These are phyloP conservation scores for Paratrypanosoma confusum DNA, from an alignment of 208 protist genomes.

Conservation along the genomic window DNA sequence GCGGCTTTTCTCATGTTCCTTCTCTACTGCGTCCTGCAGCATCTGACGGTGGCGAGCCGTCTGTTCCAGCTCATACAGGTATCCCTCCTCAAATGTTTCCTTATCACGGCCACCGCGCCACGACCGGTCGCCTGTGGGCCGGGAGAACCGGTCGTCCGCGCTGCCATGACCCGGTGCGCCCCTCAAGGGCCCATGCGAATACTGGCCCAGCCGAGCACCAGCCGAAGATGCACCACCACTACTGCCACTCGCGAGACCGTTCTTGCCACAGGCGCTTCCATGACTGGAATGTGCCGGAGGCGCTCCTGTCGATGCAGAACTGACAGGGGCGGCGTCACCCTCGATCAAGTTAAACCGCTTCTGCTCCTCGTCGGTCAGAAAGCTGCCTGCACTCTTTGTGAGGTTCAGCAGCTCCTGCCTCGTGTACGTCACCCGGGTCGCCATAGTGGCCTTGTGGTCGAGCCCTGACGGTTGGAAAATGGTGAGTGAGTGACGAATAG, in stretches of 20 bases:
- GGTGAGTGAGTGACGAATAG: no score
- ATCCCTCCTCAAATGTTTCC: constrained; percentile 77
- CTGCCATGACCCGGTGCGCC: neutral
- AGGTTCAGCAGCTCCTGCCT: constrained; percentile 46
- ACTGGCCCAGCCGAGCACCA: neutral
- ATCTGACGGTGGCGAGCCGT: constrained; percentile 44
- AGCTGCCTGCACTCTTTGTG: constrained; percentile 14
- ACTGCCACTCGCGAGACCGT: no score
- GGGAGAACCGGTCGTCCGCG: constrained; percentile 48
- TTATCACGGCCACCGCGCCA: constrained; percentile 49
- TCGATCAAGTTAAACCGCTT: constrained; percentile 69
- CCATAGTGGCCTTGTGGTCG: no score
- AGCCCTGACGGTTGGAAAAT: no score
- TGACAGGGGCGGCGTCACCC: constrained; percentile 17
- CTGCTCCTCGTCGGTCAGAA: constrained; percentile 20
- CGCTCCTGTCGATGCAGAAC: constrained; percentile 17
- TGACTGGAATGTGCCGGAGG: no score
- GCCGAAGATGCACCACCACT: neutral
- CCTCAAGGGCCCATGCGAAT: neutral
- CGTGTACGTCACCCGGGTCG: constrained; percentile 30
- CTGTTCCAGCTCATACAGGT: constrained; percentile 72
- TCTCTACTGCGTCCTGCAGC: constrained; percentile 56
- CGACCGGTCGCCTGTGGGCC: constrained; percentile 22
- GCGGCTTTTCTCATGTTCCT: constrained; percentile 29
- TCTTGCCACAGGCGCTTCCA: neutral